Evolutionary conservation across 108 stramenopile genomes (phyloP).

Genomic region (Chaetoceros tenuissimus): DNA sequence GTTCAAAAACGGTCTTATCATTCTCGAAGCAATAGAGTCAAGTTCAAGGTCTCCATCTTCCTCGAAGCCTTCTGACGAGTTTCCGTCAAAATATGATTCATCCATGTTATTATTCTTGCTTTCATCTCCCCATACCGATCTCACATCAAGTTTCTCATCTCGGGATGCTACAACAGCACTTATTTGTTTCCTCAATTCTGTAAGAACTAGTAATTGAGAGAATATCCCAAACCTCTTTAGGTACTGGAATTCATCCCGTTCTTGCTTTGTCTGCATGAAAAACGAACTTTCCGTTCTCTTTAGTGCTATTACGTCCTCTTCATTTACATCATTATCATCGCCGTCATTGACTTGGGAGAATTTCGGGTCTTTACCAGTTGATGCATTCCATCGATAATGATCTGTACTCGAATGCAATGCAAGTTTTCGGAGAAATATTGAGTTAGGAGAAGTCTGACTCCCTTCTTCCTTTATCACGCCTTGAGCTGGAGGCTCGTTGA

Average conservation of each 20-base stretch:
- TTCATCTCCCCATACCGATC: constrained; percentile 1
- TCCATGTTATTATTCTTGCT: constrained; percentile 5
- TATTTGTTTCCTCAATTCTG: constrained; percentile 56
- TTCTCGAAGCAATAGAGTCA: constrained; percentile 43
- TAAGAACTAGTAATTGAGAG: constrained; percentile 49
- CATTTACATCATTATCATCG: too few relatives aligned
- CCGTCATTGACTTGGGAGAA: constrained; percentile 1
- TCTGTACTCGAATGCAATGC: constrained; percentile 42
- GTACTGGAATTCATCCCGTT: constrained; percentile 1
- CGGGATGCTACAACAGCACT: constrained; percentile 53
- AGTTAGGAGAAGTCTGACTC: constrained; percentile 64
- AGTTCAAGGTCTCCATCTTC: constrained; percentile 46
- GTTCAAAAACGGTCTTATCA: constrained; percentile 53
- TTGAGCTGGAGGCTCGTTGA: constrained; percentile 66
- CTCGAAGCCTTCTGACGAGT: constrained; percentile 34
- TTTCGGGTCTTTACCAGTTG: constrained; percentile 11
- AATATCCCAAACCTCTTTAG: constrained; percentile 48
- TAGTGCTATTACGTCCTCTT: too few relatives aligned
- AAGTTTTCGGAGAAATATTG: constrained; percentile 61
- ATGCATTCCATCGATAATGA: constrained; percentile 16
- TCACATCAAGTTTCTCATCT: constrained; percentile 23
- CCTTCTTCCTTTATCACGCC: constrained; percentile 71
- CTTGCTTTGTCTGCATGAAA: not conserved
- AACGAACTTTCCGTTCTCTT: not conserved
- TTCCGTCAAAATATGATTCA: constrained; percentile 48